Evolutionary conservation across 2,329 filamentous ascomycete genomes (phyloP), one percentile per base, ranked within the genome.

Genomic region (Cordyceps tenuipes): DNA sequence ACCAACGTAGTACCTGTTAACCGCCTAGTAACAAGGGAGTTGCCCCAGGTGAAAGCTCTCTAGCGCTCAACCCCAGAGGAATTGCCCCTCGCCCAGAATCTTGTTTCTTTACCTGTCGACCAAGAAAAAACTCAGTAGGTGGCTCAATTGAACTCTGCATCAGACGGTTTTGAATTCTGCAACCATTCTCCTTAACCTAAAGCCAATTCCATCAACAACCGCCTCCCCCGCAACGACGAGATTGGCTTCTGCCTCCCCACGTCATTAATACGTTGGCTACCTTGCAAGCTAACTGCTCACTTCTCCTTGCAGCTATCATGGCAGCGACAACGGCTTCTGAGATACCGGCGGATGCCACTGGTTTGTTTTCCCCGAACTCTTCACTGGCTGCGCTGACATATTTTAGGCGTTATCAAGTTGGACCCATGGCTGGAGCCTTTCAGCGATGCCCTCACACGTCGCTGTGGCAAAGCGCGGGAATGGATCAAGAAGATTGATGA

Each of bases 351-450:
- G 88, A 91, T 69, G 88, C 88, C 72, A 90, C 88, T 62, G 88
- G 88, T 90, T 73, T 65, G 76, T 69, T 51, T 62, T 63, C 60
- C 23, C 36, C 2, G n/a, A 29, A 5, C 39, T 17, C 4, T 17
- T 29, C 13, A 21, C 10, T 34, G 8, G 44, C 36, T 13, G 10
- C 41, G 21, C 49, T 49, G n/a, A 59, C 10, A 46, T 56, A 62
- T 59, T 21, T 41, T 70, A 96, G 94, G 93, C 67, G 91, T 97
- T 57, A 75, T 95, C 65, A 78, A 89, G 72, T 81, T 97, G 62
- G 94, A 99, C 71, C 91, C 92, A 50, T 97, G 88, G 84, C 85
- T 99, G 58, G 83, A 84, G 57, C 93, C 94, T 5, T 97, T 95
- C 79, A 83, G 85, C 68, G 90, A 88, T 59, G 78, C 86, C 36